These are phyloP conservation scores for Diplodia seriata DNA, from an alignment of 2,329 filamentous ascomycete genomes.

Conservation along the genomic window DNA sequence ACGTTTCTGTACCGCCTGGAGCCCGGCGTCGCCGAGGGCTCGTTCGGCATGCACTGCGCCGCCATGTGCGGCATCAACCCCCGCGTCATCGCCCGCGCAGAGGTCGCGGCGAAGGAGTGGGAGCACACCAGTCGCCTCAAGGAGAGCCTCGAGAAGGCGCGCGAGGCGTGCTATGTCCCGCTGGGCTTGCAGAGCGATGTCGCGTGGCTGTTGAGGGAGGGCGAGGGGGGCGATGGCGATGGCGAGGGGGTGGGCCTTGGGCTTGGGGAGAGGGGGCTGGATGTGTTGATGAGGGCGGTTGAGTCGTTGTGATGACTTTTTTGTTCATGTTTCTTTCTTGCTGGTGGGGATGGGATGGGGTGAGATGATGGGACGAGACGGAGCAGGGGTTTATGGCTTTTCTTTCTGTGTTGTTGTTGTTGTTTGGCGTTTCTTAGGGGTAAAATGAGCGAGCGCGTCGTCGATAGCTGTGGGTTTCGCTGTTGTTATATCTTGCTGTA, in stretches of 20 bases:
- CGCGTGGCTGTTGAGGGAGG: constrained; percentile 72
- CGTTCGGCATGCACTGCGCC: constrained; percentile 98
- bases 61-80: constrained; percentile 94
- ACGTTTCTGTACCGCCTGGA: constrained; percentile 96
- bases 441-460: too few species aligned
- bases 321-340: neutral
- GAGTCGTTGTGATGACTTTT: constrained; percentile 45
- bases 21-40: constrained; percentile 90
- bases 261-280: constrained; percentile 59
- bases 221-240: too few species aligned
- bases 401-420: neutral
- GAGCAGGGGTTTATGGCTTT: neutral
- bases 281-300: constrained; percentile 65
- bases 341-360: neutral
- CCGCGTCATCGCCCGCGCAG: constrained; percentile 83
- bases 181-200: constrained; percentile 89
- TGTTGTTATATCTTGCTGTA: too few species aligned
- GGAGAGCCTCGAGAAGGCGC: constrained; percentile 75
- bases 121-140: constrained; percentile 92
- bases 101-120: constrained; percentile 88
- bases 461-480: too few species aligned
- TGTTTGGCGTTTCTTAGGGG: too few species aligned
- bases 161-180: constrained; percentile 80
- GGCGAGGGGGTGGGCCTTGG: too few species aligned
- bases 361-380: too few species aligned